Base-by-base conservation (phyloP, 371 early-diverging fungal species). In the Mortierella sp. region DNA sequence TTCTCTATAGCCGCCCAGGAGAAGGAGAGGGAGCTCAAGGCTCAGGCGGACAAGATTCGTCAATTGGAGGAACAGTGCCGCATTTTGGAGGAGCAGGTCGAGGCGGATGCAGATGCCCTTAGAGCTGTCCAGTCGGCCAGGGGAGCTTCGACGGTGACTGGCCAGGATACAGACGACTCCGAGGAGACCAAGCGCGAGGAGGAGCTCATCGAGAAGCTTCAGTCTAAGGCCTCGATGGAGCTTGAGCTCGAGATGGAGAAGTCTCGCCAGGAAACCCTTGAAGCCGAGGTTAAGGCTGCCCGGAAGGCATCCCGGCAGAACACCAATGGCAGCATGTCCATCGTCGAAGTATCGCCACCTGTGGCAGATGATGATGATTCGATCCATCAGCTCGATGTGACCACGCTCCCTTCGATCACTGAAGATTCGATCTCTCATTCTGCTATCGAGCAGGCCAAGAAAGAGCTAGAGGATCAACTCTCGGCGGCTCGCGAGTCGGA, bases 21-120 rank as follows among this genome's bases (percentile, higher is more conserved):
- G 16, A 87, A 88, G 80, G 87, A 86, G 13, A 82, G 73, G 45
- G 88, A 88, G 34, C 70, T 86, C 39, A 58, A 68, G 47, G 68
- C 72, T 10, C 79, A 78, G 52, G 74, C 81, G 2, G 86, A 85
- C 53, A 80, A 77, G 39, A 77, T 85, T 13, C 26, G 72, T 2
- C 76, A 83, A 47, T 40, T 85, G 8, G 86, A 86, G 11, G 75
- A 79, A 37, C 80, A 83, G 47, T 80, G 76, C 76, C 84, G 80
- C 66, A 68, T 50, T n/a, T 82, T 86, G 44, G 66, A 84, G 47
- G 80, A 80, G 50, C 68, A 76, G 24, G 73, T 78, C 29, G 88
- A 88, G 50, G 80, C 81, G 34, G 80, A 87, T 68, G 80, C 78
- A n/a, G 71, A 86, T 67, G 70, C 73, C 63, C 61, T 87, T 76